Evolutionary conservation across 345 rosid species (phyloP).

Genomic region (Gossypium raimondii): DNA sequence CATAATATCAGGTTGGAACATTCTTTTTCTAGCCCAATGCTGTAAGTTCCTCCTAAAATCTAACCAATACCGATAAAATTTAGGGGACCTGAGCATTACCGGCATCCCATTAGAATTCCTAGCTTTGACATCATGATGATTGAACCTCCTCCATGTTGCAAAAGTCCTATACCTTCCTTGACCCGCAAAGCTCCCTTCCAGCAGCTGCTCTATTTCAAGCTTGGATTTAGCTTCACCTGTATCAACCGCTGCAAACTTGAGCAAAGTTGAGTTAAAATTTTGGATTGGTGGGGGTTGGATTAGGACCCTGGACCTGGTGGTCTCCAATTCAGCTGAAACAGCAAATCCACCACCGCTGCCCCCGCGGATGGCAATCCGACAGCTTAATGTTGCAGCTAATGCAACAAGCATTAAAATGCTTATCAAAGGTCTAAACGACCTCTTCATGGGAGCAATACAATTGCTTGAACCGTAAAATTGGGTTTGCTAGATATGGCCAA

Average conservation of each 20-base stretch:
- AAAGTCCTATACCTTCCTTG: slow-evolving; percentile 41
- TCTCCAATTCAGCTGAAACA: slow-evolving; percentile 28
- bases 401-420: slow-evolving; percentile 50
- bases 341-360: slow-evolving; percentile 25
- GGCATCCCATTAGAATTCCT: slow-evolving; percentile 30
- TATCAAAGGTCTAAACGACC: slow-evolving; percentile 61
- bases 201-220: slow-evolving; percentile 54
- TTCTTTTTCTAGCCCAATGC: slow-evolving; percentile 50
- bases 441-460: slow-evolving; percentile 45
- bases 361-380: slow-evolving; percentile 42
- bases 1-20: slow-evolving; percentile 54
- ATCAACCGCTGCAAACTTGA: slow-evolving; percentile 62
- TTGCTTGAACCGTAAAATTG: slow-evolving; percentile 12
- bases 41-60: slow-evolving; percentile 63
- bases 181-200: slow-evolving; percentile 55
- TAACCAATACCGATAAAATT: slow-evolving; percentile 61
- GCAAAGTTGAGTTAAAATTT: slow-evolving; percentile 59
- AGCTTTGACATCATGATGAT: slow-evolving; percentile 29
- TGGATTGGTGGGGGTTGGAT: slow-evolving; percentile 21
- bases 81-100: slow-evolving; percentile 47
- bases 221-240: slow-evolving; percentile 48
- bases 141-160: slow-evolving; percentile 44
- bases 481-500: slow-evolving; percentile 20
- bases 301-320: slow-evolving; percentile 11
- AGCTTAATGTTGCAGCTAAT: slow-evolving; percentile 50